A percentile compares a stretch with the other conserved stretches of the same genome.
Evolutionary conservation across 2,329 filamentous ascomycete species (phyloP).

Genomic region (Cladosporium halotolerans): DNA sequence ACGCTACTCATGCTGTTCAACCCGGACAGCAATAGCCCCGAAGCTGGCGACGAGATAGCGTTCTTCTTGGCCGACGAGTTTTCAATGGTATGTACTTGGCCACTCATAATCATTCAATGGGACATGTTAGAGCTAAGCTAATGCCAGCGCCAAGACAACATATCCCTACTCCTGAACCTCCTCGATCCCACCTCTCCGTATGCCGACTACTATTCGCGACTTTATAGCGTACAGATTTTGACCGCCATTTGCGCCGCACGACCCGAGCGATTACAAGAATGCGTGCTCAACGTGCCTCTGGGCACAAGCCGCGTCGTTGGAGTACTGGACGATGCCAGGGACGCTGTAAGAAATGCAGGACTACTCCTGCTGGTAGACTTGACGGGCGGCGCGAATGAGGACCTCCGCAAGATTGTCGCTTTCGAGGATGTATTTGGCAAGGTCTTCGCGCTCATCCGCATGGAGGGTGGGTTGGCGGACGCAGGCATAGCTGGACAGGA

Average conservation of each 20-base stretch:
- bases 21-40: constrained; percentile 60
- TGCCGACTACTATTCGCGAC: constrained; percentile 53
- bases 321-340: constrained; percentile 75
- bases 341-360: constrained; percentile 80
- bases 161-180: constrained; percentile 81
- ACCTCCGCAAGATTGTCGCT: constrained; percentile 90
- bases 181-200: constrained; percentile 85
- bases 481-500: constrained; percentile 88
- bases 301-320: constrained; percentile 82
- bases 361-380: constrained; percentile 81
- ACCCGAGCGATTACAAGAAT: constrained; percentile 89
- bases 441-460: constrained; percentile 72
- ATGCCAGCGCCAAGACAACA: constrained; percentile 82
- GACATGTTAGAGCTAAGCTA: constrained; percentile 41
- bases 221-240: constrained; percentile 86
- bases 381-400: constrained; percentile 69
- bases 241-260: constrained; percentile 78
- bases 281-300: constrained; percentile 79
- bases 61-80: constrained; percentile 97
- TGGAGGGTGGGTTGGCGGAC: constrained; percentile 73
- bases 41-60: constrained; percentile 92
- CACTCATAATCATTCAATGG: constrained; percentile 18
- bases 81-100: constrained; percentile 59
- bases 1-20: constrained; percentile 90
- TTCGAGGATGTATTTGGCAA: constrained; percentile 92